phyloP scores from a whole-genome alignment of 805 yeast genomes.

The Schwanniomyces vanrijiae region DNA sequence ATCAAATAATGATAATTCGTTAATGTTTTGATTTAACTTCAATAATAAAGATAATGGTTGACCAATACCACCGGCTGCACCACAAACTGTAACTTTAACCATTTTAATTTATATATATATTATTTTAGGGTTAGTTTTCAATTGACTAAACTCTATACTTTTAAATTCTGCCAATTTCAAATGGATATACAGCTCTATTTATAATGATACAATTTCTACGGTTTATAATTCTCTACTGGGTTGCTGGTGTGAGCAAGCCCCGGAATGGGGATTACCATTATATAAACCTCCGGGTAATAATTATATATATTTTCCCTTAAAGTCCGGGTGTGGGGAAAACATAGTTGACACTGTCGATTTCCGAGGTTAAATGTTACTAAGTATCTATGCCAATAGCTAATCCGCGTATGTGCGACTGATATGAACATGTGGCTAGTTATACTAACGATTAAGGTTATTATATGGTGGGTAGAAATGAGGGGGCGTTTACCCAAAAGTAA shows the following conservation, averaged over 20 bases:
- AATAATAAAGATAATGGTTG: conserved; percentile 84
- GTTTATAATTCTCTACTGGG: neutral
- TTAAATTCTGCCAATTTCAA: neutral
- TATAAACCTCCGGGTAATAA: neutral
- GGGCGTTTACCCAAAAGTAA: neutral
- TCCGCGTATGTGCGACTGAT: neutral
- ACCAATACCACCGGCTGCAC: conserved; percentile 95
- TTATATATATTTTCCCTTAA: neutral
- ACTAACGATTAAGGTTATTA: neutral
- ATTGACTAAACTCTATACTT: neutral
- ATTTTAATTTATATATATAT: conserved; percentile 14
- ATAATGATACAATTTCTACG: neutral
- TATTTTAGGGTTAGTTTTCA: neutral
- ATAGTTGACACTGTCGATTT: neutral
- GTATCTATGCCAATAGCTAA: neutral
- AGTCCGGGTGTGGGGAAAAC: conserved; percentile 3
- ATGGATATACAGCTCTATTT: neutral
- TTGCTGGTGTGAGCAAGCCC: neutral
- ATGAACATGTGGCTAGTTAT: neutral
- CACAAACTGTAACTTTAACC: conserved; percentile 79
- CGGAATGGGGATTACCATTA: neutral
- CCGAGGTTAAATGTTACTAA: neutral
- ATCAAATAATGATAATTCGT: conserved; percentile 76
- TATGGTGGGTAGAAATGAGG: neutral
- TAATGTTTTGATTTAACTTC: conserved; percentile 63